phyloP scores from a whole-genome alignment of 148 eudicot genomes.

The Chenopodium berlandieri region DNA sequence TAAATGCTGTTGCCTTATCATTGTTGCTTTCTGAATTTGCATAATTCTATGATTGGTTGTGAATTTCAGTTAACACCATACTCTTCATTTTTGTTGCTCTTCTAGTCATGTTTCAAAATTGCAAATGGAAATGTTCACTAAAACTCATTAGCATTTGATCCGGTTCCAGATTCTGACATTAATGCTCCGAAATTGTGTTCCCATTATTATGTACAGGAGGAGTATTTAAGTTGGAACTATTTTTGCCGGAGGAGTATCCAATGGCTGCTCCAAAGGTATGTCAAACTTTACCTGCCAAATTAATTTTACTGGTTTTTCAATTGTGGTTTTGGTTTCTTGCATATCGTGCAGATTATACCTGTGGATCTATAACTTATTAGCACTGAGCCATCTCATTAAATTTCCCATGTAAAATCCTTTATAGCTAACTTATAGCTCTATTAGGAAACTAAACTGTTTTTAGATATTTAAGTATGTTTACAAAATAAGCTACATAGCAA shows the following conservation, averaged over 20 bases:
- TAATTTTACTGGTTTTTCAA: background rate
- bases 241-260: conserved; percentile 97
- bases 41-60: background rate
- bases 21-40: background rate
- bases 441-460: background rate
- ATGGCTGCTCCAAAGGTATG: conserved; percentile 99
- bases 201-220: conserved; percentile 57
- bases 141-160: background rate
- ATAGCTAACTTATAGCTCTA: too few species aligned
- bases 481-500: background rate
- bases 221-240: conserved; percentile 93
- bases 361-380: background rate
- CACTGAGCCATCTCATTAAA: background rate
- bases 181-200: background rate
- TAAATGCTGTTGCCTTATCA: background rate
- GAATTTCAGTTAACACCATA: background rate
- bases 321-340: background rate
- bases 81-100: background rate
- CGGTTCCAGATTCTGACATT: background rate
- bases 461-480: background rate
- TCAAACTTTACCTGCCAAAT: background rate
- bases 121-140: background rate
- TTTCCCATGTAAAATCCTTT: background rate
- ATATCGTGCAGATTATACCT: background rate
- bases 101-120: background rate